Evolutionary conservation across 139 green algal genomes (phyloP).

Genomic region (Ettlia oleoabundans): DNA sequence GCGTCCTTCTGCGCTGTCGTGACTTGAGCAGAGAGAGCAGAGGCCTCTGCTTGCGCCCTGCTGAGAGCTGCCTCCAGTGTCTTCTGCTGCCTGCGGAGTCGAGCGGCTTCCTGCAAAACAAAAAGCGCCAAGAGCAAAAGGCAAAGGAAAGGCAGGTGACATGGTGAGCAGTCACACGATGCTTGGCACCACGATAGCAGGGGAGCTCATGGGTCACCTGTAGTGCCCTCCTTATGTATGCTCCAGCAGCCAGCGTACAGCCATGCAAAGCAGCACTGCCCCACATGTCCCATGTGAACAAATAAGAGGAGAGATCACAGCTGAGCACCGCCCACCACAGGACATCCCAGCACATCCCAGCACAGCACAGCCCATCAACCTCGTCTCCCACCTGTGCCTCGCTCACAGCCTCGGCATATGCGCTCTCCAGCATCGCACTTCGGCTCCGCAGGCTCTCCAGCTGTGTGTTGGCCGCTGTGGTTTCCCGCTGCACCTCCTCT

Average conservation of each 20-base stretch:
- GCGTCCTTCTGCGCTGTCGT: background rate
- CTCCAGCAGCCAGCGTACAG: background rate
- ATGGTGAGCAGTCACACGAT: background rate
- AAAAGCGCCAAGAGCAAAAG: background rate
- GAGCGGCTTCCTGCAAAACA: background rate
- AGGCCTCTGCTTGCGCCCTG: background rate
- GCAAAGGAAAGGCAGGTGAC: background rate
- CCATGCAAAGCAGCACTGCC: background rate
- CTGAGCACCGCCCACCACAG: too few species aligned
- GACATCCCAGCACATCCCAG: too few species aligned
- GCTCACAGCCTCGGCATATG: background rate
- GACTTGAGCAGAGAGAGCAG: background rate
- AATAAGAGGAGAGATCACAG: too few species aligned
- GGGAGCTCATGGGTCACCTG: too few species aligned
- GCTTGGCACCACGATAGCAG: too few species aligned
- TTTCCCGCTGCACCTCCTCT: slow-evolving; percentile 1
- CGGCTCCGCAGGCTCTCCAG: background rate
- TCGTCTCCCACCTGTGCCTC: background rate
- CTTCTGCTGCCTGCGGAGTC: background rate
- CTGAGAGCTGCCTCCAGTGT: background rate
- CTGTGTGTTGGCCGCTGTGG: background rate
- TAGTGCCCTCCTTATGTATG: too few species aligned
- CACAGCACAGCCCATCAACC: too few species aligned
- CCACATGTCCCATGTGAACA: background rate
- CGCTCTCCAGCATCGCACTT: background rate